Conservation (phyloP, 2,329 filamentous ascomycete genomes). For the Thelonectria rubi region DNA sequence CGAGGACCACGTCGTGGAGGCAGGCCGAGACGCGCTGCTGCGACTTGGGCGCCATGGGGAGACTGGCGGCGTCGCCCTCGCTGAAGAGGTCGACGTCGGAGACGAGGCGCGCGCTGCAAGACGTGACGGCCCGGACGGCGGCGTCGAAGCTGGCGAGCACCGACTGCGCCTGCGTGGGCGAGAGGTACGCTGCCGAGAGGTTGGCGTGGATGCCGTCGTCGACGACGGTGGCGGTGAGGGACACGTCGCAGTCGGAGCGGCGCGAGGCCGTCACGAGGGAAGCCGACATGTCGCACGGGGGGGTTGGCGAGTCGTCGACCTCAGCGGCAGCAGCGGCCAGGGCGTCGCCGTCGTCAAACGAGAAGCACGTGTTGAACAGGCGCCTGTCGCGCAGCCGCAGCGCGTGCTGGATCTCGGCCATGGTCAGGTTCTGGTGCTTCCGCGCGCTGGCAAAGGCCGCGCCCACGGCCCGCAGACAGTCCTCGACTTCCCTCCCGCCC, state of each 20-base stretch:
- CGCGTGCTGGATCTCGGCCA: conserved; percentile 58
- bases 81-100: conserved; percentile 63
- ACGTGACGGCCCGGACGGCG: conserved; percentile 57
- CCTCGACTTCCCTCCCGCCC: conserved; percentile 44
- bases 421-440: conserved; percentile 55
- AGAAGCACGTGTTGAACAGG: conserved; percentile 62
- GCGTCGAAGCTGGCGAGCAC: conserved; percentile 63
- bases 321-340: background rate
- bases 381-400: conserved; percentile 53
- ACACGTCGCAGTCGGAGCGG: conserved; percentile 58
- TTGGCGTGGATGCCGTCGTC: conserved; percentile 54
- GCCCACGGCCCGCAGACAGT: conserved; percentile 46
- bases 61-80: conserved; percentile 62
- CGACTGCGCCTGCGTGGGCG: conserved; percentile 55
- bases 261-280: conserved; percentile 40
- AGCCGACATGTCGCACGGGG: conserved; percentile 1
- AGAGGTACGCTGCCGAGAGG: conserved; percentile 55
- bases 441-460: conserved; percentile 36
- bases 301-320: background rate
- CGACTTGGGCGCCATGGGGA: conserved; percentile 58
- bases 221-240: conserved; percentile 55
- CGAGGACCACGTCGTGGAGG: conserved; percentile 57
- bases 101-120: conserved; percentile 51
- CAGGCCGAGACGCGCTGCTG: conserved; percentile 53
- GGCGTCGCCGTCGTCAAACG: conserved; percentile 54